Evolutionary conservation across 2,329 filamentous ascomycete genomes (phyloP).

Genomic region (Chaetomiaceae sp.): DNA sequence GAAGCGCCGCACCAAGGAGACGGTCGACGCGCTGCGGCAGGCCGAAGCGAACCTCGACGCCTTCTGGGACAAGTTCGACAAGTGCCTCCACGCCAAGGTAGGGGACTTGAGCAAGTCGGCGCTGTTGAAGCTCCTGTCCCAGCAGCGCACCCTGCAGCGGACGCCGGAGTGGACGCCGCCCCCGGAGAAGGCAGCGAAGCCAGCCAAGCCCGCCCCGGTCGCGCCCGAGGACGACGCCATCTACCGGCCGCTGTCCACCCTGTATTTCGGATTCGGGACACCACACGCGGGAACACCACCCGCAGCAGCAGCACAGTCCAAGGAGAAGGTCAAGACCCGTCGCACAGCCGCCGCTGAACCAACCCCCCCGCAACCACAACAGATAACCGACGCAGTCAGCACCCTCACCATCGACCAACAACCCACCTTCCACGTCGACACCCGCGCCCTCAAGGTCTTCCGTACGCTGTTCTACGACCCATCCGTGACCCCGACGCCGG

Average conservation of each 20-base stretch:
- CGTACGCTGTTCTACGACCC: constrained; percentile 40
- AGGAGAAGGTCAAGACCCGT: constrained; percentile 23
- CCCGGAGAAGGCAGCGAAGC: constrained; percentile 1
- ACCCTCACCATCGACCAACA: not conserved
- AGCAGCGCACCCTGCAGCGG: constrained; percentile 39
- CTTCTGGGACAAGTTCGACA: constrained; percentile 41
- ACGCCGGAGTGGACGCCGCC: constrained; percentile 48
- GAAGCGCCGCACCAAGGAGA: constrained; percentile 44
- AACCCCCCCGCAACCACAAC: not conserved
- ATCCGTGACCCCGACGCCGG: constrained; percentile 33
- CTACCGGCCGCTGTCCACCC: constrained; percentile 25
- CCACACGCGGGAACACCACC: not conserved
- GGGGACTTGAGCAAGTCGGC: constrained; percentile 29
- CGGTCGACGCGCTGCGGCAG: constrained; percentile 38
- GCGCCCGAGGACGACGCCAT: not conserved
- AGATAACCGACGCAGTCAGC: not conserved
- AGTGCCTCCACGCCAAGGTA: constrained; percentile 15
- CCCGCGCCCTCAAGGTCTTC: constrained; percentile 34
- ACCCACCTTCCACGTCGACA: constrained; percentile 25
- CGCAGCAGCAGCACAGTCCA: not conserved
- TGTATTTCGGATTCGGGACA: constrained; percentile 21
- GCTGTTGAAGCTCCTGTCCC: constrained; percentile 30
- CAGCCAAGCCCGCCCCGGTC: not conserved
- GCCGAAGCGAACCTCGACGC: constrained; percentile 46
- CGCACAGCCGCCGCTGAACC: constrained; percentile 3